Percentiles rank a stretch among this genome's conserved stretches.
These are phyloP conservation scores for Candida chauliodis DNA, from an alignment of 805 yeast genomes.

Conservation along the genomic window DNA sequence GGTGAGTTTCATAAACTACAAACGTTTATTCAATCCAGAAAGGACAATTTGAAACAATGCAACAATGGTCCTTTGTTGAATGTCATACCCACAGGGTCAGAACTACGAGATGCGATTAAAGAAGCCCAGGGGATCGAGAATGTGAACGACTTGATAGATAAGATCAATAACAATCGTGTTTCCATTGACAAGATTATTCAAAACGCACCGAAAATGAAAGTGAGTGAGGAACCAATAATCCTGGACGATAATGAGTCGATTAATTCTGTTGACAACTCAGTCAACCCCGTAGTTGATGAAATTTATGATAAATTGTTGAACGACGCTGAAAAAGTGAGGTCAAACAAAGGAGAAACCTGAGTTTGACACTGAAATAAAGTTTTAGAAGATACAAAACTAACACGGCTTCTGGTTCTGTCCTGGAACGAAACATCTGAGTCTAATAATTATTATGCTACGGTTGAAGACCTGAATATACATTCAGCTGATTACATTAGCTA, in stretches of 20 bases:
- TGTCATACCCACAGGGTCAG: conserved; percentile 52
- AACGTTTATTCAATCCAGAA: conserved; percentile 52
- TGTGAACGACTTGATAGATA: conserved; percentile 62
- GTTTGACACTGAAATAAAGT: no score
- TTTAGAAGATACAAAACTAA: no score
- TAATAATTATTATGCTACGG: no score
- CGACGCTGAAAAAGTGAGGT: conserved; percentile 62
- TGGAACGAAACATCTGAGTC: no score
- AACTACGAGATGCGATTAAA: conserved; percentile 58
- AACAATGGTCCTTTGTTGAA: conserved; percentile 25
- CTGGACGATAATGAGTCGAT: conserved; percentile 23
- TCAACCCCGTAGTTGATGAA: conserved; percentile 57
- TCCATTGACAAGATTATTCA: conserved; percentile 37
- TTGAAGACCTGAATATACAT: no score
- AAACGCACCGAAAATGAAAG: neutral
- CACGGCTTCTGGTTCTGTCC: no score
- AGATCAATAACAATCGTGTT: conserved; percentile 54
- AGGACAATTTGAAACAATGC: conserved; percentile 6
- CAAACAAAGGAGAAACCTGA: conserved; percentile 30
- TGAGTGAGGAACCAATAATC: neutral
- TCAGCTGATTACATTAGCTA: no score
- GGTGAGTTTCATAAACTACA: conserved; percentile 91
- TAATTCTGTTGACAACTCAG: conserved; percentile 14
- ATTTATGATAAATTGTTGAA: conserved; percentile 70
- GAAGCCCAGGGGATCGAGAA: conserved; percentile 74